A percentile compares a stretch with the other conserved stretches of the same genome.
These are phyloP conservation scores for Colletotrichum sp. DNA, from an alignment of 2,329 filamentous ascomycete genomes.

Conservation along the genomic window DNA sequence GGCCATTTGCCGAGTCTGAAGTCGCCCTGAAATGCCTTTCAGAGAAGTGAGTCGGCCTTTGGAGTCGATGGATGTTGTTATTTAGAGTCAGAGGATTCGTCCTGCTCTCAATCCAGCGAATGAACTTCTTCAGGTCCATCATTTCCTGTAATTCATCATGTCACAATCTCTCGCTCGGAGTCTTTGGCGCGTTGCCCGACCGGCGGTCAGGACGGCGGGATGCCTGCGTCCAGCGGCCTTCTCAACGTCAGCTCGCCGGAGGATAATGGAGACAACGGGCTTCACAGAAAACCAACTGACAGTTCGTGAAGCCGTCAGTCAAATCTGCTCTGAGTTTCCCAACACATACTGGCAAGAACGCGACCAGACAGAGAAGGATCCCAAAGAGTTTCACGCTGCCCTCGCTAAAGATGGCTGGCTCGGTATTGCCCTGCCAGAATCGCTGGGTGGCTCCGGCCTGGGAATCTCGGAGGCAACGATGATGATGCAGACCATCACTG, in stretches of 20 bases:
- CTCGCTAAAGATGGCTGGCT: slow-evolving; percentile 80
- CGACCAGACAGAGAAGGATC: slow-evolving; percentile 74
- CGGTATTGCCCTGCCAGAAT: slow-evolving; percentile 78
- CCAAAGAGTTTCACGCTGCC: slow-evolving; percentile 76
- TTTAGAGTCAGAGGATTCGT: neutral
- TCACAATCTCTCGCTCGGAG: neutral
- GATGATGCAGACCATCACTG: slow-evolving; percentile 85
- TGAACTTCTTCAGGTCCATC: neutral
- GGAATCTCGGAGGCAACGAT: slow-evolving; percentile 84
- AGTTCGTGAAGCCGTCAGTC: slow-evolving; percentile 72
- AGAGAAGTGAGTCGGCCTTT: neutral
- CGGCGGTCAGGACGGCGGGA: neutral
- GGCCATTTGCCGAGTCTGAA: neutral
- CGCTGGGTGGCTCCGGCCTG: slow-evolving; percentile 75
- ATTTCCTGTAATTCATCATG: neutral
- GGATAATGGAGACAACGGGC: slow-evolving; percentile 73
- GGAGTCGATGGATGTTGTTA: neutral
- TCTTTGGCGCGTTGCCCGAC: neutral
- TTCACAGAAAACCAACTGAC: slow-evolving; percentile 77
- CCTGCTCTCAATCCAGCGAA: neutral
- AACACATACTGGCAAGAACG: slow-evolving; percentile 79
- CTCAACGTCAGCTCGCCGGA: slow-evolving; percentile 36
- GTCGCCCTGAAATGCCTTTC: neutral
- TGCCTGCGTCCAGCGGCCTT: slow-evolving; percentile 28
- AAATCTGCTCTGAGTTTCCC: slow-evolving; percentile 73